These are phyloP conservation scores for Leptographium lundbergii DNA, from an alignment of 2,329 filamentous ascomycete species.

Conservation along the genomic window DNA sequence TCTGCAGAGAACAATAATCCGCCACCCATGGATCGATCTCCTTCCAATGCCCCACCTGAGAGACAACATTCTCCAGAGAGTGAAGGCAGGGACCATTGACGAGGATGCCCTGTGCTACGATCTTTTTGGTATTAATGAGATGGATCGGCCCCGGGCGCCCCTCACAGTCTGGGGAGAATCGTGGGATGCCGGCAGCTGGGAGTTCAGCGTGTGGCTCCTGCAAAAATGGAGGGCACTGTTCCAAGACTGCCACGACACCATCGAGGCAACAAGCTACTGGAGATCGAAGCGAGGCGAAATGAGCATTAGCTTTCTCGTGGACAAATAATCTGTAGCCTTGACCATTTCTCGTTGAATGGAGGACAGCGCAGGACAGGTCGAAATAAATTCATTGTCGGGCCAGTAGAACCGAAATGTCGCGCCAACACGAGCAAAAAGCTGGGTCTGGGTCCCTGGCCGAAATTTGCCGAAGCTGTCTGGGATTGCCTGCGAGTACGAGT, in stretches of 20 bases:
- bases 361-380: too few species aligned
- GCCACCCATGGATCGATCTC: conserved; percentile 18
- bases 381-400: too few species aligned
- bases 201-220: conserved; percentile 25
- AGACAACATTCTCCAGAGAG: conserved; percentile 16
- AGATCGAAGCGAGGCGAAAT: conserved; percentile 13
- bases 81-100: conserved; percentile 6
- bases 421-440: too few species aligned
- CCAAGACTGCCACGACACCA: conserved; percentile 21
- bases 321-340: neutral
- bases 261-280: conserved; percentile 27
- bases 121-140: conserved; percentile 15
- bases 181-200: conserved; percentile 26
- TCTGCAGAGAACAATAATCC: conserved; percentile 14
- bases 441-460: neutral
- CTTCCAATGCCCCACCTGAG: conserved; percentile 16
- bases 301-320: neutral
- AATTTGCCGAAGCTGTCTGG: neutral
- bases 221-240: conserved; percentile 24
- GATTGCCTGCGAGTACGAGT: too few species aligned
- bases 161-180: conserved; percentile 26
- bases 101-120: conserved; percentile 12
- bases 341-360: too few species aligned
- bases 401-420: too few species aligned
- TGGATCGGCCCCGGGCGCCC: neutral